phyloP scores from a whole-genome alignment of 768 basidiomycete species.

The Boletus eberwhitei region DNA sequence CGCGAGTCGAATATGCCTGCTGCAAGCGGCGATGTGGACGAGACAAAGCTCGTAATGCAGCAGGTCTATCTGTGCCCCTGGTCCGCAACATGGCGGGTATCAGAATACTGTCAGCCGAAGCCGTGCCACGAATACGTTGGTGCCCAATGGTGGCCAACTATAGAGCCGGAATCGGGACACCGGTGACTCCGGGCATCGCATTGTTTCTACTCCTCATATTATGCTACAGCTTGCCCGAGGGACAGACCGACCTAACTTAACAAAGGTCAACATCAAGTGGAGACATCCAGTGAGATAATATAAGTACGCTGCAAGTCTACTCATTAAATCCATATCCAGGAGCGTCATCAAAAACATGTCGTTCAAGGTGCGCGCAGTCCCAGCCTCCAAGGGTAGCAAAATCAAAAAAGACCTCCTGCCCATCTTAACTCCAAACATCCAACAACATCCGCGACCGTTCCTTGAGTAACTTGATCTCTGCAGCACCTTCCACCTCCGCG shows the following conservation, averaged over 20 bases:
- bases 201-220: no score
- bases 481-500: slow-evolving; percentile 81
- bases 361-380: neutral
- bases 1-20: slow-evolving; percentile 6
- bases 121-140: neutral
- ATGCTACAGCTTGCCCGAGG: neutral
- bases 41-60: slow-evolving; percentile 11
- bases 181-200: no score
- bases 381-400: neutral
- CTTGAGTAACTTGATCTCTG: slow-evolving; percentile 93
- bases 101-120: neutral
- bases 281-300: slow-evolving; percentile 5
- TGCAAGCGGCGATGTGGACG: slow-evolving; percentile 6
- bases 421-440: slow-evolving; percentile 85
- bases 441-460: slow-evolving; percentile 84
- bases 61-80: slow-evolving; percentile 3
- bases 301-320: slow-evolving; percentile 17
- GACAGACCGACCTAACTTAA: neutral
- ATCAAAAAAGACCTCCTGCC: neutral
- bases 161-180: neutral
- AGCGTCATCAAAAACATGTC: slow-evolving; percentile 6
- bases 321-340: slow-evolving; percentile 11
- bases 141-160: neutral
- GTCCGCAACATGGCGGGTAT: slow-evolving; percentile 19
- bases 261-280: neutral